These are phyloP conservation scores for Ascochyta koolunga DNA, from an alignment of 2,329 filamentous ascomycete genomes.

Conservation along the genomic window DNA sequence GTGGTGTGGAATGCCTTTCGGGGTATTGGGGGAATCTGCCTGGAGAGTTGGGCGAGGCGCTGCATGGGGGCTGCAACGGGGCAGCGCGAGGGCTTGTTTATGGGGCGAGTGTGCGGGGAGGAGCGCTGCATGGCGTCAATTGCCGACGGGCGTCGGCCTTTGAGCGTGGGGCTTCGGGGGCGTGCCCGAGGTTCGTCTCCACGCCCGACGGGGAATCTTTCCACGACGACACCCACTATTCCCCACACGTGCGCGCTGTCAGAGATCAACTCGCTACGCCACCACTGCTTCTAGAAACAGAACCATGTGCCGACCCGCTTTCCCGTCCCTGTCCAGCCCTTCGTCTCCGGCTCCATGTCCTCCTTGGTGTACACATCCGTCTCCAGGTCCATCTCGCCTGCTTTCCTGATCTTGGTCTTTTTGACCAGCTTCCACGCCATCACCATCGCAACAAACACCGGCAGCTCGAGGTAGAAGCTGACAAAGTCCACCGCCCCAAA, in stretches of 20 bases:
- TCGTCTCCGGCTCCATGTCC: slow-evolving; percentile 33
- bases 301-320: slow-evolving; percentile 39
- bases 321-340: slow-evolving; percentile 25
- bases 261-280: too few relatives aligned
- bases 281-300: slow-evolving; percentile 25
- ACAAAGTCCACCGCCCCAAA: slow-evolving; percentile 56
- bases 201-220: slow-evolving; percentile 8
- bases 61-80: slow-evolving; percentile 5
- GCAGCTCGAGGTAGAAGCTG: slow-evolving; percentile 55
- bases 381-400: slow-evolving; percentile 37
- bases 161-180: slow-evolving; percentile 12
- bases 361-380: slow-evolving; percentile 42
- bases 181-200: slow-evolving; percentile 3
- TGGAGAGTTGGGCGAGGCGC: slow-evolving; percentile 7
- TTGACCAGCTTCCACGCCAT: slow-evolving; percentile 38
- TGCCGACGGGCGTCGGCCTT: slow-evolving; percentile 14
- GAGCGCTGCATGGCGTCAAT: slow-evolving; percentile 9
- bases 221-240: slow-evolving; percentile 10
- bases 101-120: not conserved
- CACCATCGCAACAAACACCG: slow-evolving; percentile 38
- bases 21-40: slow-evolving; percentile 5
- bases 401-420: slow-evolving; percentile 34
- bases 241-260: too few relatives aligned
- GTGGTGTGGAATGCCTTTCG: slow-evolving; percentile 12
- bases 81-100: slow-evolving; percentile 1